Evolutionary conservation across 768 basidiomycete genomes (phyloP), one percentile per base, ranked within the genome.

Genomic region (Collybia sp.): DNA sequence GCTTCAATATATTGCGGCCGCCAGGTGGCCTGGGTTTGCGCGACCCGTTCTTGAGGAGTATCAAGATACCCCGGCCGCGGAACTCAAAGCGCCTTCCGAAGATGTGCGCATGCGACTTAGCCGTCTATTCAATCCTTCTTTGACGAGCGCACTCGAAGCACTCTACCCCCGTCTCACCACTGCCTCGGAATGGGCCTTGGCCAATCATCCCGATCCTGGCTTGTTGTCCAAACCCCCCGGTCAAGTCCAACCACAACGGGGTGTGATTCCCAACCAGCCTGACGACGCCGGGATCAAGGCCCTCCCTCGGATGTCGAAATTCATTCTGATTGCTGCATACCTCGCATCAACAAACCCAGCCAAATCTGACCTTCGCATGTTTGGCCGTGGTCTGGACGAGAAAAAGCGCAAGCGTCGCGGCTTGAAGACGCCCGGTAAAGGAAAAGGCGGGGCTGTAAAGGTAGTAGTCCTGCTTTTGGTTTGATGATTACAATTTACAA

Each of bases 281-380:
- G 43, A 46, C 13, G 45, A 53, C 35, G 44, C 56, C 37, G 58
- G 54, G 19, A 57, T 70, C 12, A 59, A 60, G 3, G 62, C 68
- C 15, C 67, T 86, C 31, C 82, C 85, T 1, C 74, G 77, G 3
- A 78, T 88, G 72, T 80, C 82, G 16, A 86, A 85, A 56, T 92
- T 81, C 54, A 71, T 93, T 17, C 65, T 93, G 4, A 61, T 93
- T 3, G 85, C 88, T 13, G 63, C 72, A 39, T 95, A 83, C 57
- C 64, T 93, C 34, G 89, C 91, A 5, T 90, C 89, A 35, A 86
- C 84, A 35, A 96, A 95, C 56, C 92, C 93, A 2, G 63, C 82
- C 0, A 85, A 82, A 56, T 83, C 81, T 8, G 93, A 94, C 62
- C 31, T 90, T 51, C 71, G 88, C 32, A 83, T 95, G 78, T 91